Evolutionary conservation across 1,284 basidiomycete genomes (phyloP).

Genomic region (Papiliotrema nemorosa): DNA sequence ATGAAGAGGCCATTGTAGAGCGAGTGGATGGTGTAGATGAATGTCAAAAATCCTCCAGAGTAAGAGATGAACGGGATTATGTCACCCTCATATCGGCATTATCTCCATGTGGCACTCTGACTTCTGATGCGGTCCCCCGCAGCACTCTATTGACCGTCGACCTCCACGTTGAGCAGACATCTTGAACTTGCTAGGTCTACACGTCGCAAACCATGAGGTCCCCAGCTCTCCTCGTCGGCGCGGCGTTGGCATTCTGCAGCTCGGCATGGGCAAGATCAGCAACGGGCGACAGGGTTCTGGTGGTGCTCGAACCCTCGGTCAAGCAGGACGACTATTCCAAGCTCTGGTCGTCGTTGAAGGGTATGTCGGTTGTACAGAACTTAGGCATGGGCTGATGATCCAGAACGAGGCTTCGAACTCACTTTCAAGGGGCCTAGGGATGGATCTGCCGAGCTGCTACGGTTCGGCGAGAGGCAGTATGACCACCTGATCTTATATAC

Average conservation of each 20-base stretch:
- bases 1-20: not conserved
- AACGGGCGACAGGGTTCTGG: constrained; percentile 74
- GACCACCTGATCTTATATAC: constrained; percentile 80
- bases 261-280: constrained; percentile 63
- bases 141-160: no score
- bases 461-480: constrained; percentile 70
- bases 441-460: constrained; percentile 60
- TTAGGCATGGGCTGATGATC: constrained; percentile 1
- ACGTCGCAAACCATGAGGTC: not conserved
- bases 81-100: no score
- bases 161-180: not conserved
- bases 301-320: constrained; percentile 70
- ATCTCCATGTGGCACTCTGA: no score
- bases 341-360: constrained; percentile 74
- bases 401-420: constrained; percentile 72
- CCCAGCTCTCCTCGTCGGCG: not conserved
- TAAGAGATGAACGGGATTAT: no score
- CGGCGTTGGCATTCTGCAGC: not conserved
- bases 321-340: constrained; percentile 66
- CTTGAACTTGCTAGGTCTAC: no score
- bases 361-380: constrained; percentile 51
- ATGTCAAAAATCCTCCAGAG: not conserved
- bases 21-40: not conserved
- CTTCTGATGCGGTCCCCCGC: no score
- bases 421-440: constrained; percentile 78